Evolutionary conservation across 2,329 filamentous ascomycete genomes (phyloP).

Genomic region (Aspergillus sp.): DNA sequence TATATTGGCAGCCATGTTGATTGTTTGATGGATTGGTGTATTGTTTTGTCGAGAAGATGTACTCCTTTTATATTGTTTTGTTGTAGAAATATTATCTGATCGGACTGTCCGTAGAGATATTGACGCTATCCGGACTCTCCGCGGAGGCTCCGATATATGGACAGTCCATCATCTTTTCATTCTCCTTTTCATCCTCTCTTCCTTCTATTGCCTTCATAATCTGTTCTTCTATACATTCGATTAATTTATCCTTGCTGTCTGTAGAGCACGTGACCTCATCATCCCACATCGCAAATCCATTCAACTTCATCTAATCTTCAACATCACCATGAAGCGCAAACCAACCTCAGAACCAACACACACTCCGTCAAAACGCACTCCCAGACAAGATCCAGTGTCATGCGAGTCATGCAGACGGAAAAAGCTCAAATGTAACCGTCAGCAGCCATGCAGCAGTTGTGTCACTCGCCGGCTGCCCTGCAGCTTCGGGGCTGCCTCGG

Average conservation of each 20-base stretch:
- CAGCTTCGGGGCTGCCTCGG: slow-evolving; percentile 9
- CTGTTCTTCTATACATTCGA: neutral
- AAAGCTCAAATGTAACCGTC: slow-evolving; percentile 53
- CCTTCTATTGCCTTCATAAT: no score
- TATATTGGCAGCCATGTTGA: no score
- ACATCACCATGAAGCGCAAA: slow-evolving; percentile 19
- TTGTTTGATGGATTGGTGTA: no score
- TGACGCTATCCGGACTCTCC: slow-evolving; percentile 14
- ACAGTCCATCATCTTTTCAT: neutral
- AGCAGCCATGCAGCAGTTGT: slow-evolving; percentile 49
- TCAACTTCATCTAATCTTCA: neutral
- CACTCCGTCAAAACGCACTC: slow-evolving; percentile 10
- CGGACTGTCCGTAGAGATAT: no score
- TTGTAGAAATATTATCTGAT: neutral
- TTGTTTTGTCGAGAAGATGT: neutral
- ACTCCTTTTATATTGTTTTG: neutral
- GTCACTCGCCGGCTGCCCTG: slow-evolving; percentile 24
- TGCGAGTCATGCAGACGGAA: slow-evolving; percentile 31
- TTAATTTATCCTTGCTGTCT: neutral
- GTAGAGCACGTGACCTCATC: slow-evolving; percentile 1
- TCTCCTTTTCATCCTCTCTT: slow-evolving; percentile 2
- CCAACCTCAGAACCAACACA: neutral
- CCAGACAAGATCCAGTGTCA: slow-evolving; percentile 35
- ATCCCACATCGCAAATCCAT: neutral
- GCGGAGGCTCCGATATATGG: slow-evolving; percentile 16